phyloP scores from a whole-genome alignment of 2,329 filamentous ascomycete species.

The Incumbomyces lentus region DNA sequence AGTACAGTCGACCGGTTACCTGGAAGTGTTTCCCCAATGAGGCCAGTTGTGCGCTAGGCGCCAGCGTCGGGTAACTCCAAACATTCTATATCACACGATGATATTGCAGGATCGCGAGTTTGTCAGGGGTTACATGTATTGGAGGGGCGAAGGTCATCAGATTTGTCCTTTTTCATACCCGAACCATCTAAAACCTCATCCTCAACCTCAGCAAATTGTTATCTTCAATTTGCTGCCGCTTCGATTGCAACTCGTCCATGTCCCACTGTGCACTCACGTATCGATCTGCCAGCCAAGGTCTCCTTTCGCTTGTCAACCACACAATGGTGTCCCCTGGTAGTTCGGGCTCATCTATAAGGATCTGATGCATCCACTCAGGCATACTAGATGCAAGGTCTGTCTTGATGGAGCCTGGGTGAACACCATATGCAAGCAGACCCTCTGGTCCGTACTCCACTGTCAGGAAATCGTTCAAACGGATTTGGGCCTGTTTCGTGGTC shows the following conservation, averaged over 20 bases:
- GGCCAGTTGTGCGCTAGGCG: no score
- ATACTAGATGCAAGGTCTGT: constrained; percentile 11
- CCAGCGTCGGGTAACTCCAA: no score
- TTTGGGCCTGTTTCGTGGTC: constrained; percentile 34
- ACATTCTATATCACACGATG: no score
- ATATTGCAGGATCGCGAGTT: no score
- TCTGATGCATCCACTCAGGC: constrained; percentile 8
- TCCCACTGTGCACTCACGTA: constrained; percentile 19
- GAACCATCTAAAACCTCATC: no score
- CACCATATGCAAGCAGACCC: constrained; percentile 13
- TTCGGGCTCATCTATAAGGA: constrained; percentile 14
- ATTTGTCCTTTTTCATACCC: no score
- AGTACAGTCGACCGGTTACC: no score
- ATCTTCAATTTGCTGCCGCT: no score
- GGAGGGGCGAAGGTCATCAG: no score
- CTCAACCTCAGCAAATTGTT: no score
- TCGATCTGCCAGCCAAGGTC: constrained; percentile 12
- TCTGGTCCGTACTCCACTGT: constrained; percentile 32
- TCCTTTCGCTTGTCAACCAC: constrained; percentile 19
- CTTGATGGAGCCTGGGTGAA: constrained; percentile 11
- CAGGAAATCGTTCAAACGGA: constrained; percentile 37
- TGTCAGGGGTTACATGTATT: no score
- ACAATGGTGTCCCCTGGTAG: constrained; percentile 21
- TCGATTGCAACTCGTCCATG: constrained; percentile 15
- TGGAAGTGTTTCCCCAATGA: no score